These are phyloP conservation scores for Ophiocytium majus DNA, from an alignment of 352 stramenopile genomes.

Conservation along the genomic window DNA sequence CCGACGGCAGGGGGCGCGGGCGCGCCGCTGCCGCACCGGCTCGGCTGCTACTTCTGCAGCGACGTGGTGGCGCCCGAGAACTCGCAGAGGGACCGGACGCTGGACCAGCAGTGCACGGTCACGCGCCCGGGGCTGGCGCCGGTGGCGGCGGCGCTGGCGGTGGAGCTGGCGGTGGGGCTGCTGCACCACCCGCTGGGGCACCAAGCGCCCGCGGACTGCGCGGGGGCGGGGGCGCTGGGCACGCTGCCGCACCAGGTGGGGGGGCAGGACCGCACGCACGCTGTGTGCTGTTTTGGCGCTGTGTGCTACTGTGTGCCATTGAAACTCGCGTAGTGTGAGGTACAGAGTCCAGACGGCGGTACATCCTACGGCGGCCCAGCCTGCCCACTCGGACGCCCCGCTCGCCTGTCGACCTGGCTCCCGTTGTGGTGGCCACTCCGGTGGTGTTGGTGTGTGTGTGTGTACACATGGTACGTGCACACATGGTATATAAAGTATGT, in stretches of 20 bases:
- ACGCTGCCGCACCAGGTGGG: conserved; percentile 46
- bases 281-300: too few species aligned
- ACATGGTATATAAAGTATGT: too few species aligned
- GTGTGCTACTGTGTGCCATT: too few species aligned
- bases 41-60: conserved; percentile 99
- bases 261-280: too few species aligned
- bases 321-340: too few species aligned
- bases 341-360: too few species aligned
- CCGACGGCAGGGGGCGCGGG: not conserved
- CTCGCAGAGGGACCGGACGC: conserved; percentile 89
- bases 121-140: conserved; percentile 90
- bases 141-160: conserved; percentile 84
- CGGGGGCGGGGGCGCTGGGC: conserved; percentile 31
- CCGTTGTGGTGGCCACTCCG: too few species aligned
- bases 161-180: conserved; percentile 91
- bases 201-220: conserved; percentile 64
- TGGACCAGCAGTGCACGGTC: conserved; percentile 99
- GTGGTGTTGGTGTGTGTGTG: too few species aligned
- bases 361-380: too few species aligned
- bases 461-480: too few species aligned
- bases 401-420: too few species aligned
- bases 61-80: conserved; percentile 96
- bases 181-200: conserved; percentile 83
- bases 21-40: conserved; percentile 24
- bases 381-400: too few species aligned